Base-by-base conservation (phyloP, 2,329 filamentous ascomycete genomes). In the Sarocladiaceae sp. region DNA sequence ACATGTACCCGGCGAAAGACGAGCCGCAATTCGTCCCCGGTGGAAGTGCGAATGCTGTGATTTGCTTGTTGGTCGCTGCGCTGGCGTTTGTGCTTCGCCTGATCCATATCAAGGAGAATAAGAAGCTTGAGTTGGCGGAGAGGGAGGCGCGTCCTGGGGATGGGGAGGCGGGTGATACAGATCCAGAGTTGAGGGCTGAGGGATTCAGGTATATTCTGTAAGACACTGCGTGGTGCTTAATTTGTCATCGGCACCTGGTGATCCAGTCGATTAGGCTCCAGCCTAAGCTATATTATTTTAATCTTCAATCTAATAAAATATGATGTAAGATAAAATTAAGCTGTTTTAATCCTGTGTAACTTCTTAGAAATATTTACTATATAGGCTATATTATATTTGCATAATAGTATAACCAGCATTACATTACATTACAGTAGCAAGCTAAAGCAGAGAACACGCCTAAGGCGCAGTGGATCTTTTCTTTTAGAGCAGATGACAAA, bases 91-190 rank as follows among this genome's bases (percentile, higher is more conserved):
- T 68, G 1, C 62, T 86, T 36, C 73, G 83, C 5, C 68, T 71
- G 6, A 64, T 86, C 20, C 69, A 87, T 18, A 71, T 72, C 13
- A 76, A 73, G 65, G 79, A 87, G 67, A 88, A 88, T 56, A 72
- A 66, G 61, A 78, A 78, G 57, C 64, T 87, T 3, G 83, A 83
- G 48, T 62, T 66, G 57, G 55, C 73, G 51, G 62, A 71, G 57
- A 65, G 72, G 57, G 66, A 76, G 53, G 54, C 61, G 28, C 25
- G 28, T 3, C 44, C 28, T 8, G 44, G 15, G 3, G 23, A 46
- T n/a, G 40, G n/a, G 22, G 40, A 18, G 22, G 10, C 23, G 7
- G 40, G 44, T 6, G 44, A 48, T 33, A 48, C 44, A 31, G 44
- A 48, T 17, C 44, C 44, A 10, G 44, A 48, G 26, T 20, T 48